These are phyloP conservation scores for Crucibulum laeve DNA, from an alignment of 768 basidiomycete species.

Conservation along the genomic window DNA sequence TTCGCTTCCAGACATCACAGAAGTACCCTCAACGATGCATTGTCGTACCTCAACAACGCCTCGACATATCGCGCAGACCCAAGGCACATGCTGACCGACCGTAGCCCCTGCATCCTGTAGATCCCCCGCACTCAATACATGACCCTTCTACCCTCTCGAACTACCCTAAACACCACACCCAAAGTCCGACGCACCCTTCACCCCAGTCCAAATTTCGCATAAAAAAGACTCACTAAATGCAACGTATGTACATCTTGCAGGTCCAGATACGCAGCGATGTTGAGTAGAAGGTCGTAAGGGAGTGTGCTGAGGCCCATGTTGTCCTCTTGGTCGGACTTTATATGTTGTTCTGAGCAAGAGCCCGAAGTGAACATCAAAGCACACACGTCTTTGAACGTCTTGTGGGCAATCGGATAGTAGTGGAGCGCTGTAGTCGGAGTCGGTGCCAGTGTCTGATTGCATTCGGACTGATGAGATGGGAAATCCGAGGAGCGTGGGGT, in stretches of 20 bases:
- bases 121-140: too few species aligned
- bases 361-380: too few species aligned
- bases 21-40: too few species aligned
- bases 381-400: too few species aligned
- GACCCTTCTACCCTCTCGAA: neutral
- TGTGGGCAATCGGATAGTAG: neutral
- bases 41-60: too few species aligned
- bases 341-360: too few species aligned
- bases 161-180: neutral
- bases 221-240: constrained; percentile 47
- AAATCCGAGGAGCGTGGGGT: neutral
- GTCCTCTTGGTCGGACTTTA: too few species aligned
- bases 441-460: neutral
- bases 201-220: neutral
- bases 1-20: too few species aligned
- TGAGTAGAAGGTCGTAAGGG: constrained; percentile 69
- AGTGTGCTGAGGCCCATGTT: constrained; percentile 36
- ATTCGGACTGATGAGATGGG: neutral
- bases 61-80: too few species aligned
- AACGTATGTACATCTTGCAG: constrained; percentile 56
- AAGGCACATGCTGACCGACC: too few species aligned
- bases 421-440: neutral
- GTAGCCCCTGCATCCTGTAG: too few species aligned
- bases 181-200: neutral
- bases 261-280: constrained; percentile 60